These are phyloP conservation scores for Marchantia paleacea DNA, from an alignment of 225 moss, liverwort and hornwort genomes.

Conservation along the genomic window DNA sequence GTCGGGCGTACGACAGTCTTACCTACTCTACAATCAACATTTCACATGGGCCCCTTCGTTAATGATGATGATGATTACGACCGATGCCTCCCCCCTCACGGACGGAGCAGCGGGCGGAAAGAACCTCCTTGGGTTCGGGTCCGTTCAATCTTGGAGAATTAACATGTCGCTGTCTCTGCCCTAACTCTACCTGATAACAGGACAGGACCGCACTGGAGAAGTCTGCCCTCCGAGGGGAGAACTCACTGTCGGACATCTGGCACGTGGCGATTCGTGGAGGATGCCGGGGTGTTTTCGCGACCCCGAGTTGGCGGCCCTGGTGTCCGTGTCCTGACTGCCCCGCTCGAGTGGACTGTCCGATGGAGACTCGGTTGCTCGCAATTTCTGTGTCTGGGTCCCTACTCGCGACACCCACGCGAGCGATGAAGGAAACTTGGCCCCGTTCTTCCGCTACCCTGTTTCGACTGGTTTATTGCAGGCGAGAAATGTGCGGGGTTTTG, in stretches of 20 bases:
- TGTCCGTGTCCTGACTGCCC: not conserved
- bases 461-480: not conserved
- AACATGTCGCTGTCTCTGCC: not conserved
- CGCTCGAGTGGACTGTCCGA: not conserved
- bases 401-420: not conserved
- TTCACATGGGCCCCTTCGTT: slow-evolving; percentile 1
- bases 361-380: no score
- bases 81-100: not conserved
- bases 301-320: not conserved
- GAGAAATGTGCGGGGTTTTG: not conserved
- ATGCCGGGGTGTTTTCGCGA: not conserved
- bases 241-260: not conserved
- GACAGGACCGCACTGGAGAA: not conserved
- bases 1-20: not conserved
- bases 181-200: not conserved
- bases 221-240: not conserved
- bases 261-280: not conserved
- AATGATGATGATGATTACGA: not conserved
- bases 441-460: not conserved
- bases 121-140: not conserved
- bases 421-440: not conserved
- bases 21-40: slow-evolving; percentile 10
- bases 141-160: not conserved
- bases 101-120: not conserved
- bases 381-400: not conserved